phyloP scores from a whole-genome alignment of 2,329 filamentous ascomycete genomes.

The Pseudogymnoascus sp. region DNA sequence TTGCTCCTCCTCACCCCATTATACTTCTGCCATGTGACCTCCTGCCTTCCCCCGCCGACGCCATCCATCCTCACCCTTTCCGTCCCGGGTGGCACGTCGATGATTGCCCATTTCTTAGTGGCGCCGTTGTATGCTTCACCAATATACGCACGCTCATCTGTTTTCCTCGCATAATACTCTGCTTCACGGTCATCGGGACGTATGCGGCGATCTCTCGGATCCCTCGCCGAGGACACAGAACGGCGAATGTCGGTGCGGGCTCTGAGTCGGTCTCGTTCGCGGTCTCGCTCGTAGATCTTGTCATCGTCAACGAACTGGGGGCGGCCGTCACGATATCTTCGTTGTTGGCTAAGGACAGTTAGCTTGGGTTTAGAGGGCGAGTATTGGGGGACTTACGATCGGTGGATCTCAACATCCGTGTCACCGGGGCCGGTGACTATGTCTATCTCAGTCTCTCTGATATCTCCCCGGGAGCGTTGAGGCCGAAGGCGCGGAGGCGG shows the following conservation, averaged over 20 bases:
- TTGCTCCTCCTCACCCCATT: conserved; percentile 67
- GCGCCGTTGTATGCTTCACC: conserved; percentile 68
- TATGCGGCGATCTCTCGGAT: conserved; percentile 23
- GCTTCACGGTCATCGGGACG: conserved; percentile 40
- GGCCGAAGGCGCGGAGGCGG: conserved; percentile 36
- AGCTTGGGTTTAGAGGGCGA: neutral
- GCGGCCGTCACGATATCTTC: conserved; percentile 27
- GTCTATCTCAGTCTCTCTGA: conserved; percentile 49
- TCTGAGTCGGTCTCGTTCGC: conserved; percentile 39
- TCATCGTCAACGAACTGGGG: conserved; percentile 54
- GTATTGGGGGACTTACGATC: neutral
- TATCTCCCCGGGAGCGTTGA: conserved; percentile 36
- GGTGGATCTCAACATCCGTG: conserved; percentile 49
- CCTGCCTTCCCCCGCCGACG: conserved; percentile 62
- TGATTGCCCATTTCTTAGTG: conserved; percentile 69
- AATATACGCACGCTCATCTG: conserved; percentile 56
- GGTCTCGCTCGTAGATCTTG: conserved; percentile 52
- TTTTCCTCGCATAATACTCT: conserved; percentile 58
- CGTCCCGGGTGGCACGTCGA: conserved; percentile 78
- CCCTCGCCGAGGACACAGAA: conserved; percentile 33
- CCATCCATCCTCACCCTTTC: conserved; percentile 77
- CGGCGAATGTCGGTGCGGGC: conserved; percentile 32
- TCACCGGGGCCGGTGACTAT: conserved; percentile 46
- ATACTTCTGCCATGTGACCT: conserved; percentile 71
- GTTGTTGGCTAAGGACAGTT: neutral